These are phyloP conservation scores for Mycena galopus DNA, from an alignment of 768 basidiomycete species.

Conservation along the genomic window DNA sequence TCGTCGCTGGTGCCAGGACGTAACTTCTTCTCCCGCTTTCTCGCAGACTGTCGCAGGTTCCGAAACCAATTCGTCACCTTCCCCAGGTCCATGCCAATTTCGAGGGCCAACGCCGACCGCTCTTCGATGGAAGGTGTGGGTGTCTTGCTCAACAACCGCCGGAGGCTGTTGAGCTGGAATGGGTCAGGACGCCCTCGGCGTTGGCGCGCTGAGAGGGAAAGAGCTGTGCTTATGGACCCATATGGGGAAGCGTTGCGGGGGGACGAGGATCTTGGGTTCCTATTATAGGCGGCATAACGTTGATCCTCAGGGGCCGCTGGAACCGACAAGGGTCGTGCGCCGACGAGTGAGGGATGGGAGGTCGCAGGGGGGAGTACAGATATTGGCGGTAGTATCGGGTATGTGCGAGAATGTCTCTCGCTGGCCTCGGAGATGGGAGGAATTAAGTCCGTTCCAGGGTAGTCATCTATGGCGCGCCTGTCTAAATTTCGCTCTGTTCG, in stretches of 20 bases:
- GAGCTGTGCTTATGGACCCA: conserved; percentile 19
- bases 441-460: conserved; percentile 44
- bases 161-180: conserved; percentile 81
- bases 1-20: conserved; percentile 49
- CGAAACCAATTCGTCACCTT: conserved; percentile 93
- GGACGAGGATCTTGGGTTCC: conserved; percentile 18
- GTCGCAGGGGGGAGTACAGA: conserved; percentile 31
- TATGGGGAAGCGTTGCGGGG: conserved; percentile 31
- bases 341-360: conserved; percentile 30
- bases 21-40: conserved; percentile 66
- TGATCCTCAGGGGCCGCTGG: conserved; percentile 19
- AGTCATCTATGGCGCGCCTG: conserved; percentile 74
- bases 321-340: background rate
- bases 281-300: conserved; percentile 1
- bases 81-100: conserved; percentile 88
- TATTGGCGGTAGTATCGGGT: conserved; percentile 25
- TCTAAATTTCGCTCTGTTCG: conserved; percentile 87
- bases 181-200: conserved; percentile 85
- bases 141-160: conserved; percentile 76
- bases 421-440: conserved; percentile 44
- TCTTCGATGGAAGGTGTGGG: conserved; percentile 85
- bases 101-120: conserved; percentile 76
- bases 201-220: conserved; percentile 58
- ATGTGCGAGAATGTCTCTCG: conserved; percentile 45
- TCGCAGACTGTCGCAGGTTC: conserved; percentile 84